Evolutionary conservation across 1,284 basidiomycete genomes (phyloP), one percentile per base, ranked within the genome.

Genomic region (Singerocomus rubriflavus): DNA sequence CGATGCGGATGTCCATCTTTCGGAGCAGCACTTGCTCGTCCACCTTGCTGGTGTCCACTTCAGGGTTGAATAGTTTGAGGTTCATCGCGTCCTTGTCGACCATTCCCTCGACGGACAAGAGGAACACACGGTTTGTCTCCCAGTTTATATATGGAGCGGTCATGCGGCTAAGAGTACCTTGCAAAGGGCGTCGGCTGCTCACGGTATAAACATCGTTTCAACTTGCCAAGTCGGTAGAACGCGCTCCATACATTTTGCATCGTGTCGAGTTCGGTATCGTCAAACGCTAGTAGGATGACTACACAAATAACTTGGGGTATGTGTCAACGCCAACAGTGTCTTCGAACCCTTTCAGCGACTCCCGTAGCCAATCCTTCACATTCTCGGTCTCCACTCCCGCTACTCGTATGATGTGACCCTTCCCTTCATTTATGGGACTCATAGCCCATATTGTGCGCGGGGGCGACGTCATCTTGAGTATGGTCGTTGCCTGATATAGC

Each of bases 391-490:
- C 82, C 52, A 70, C 73, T 11, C 81, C 92, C 10, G 88, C 90
- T 14, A 85, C 78, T 53, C 93, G 77, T 39, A 94, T 73, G 34
- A 95, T 69, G 4, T 77, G 73, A 2, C 79, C 80, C 46, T 57
- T 59, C 27, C 67, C 58, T 57, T 71, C 58, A 55, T 70, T 66
- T 35, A 86, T 68, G 6, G 70, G 61, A 59, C 85, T 89, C 45
- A 89, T 61, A n/a, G 87, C 88, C 93, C 92, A 95, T 30, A 93
- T 65, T 52, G 91, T 70, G 16, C 74, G 71, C n/a, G 75, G 73
- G 1, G 87, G 82, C 2, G 61, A 60, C 30, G 62, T 62, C 2
- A 69, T 67, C 64, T 81, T 84, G 71, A 84, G 82, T 40, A 94
- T 80, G 4, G 79, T 76, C 34, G 85, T 81, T 13, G 68, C 57